Evolutionary conservation across 345 rosid genomes (phyloP).

Genomic region (Citrus glauca): DNA sequence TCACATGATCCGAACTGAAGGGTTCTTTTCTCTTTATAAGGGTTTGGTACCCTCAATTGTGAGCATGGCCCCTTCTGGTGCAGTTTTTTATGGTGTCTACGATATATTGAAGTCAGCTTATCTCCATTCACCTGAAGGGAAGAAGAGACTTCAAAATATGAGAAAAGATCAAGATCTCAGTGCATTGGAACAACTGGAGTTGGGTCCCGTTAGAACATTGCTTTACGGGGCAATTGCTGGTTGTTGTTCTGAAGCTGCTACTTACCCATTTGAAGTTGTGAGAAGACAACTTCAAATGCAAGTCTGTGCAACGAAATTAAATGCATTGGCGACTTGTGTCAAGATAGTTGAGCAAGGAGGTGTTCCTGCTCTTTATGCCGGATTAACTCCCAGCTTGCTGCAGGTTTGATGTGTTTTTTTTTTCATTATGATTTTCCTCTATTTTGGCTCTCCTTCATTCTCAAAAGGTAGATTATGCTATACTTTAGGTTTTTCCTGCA

Average conservation of each 20-base stretch:
- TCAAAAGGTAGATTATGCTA: background rate
- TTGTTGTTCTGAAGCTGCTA: conserved; percentile 87
- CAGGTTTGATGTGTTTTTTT: conserved; percentile 48
- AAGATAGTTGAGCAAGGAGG: conserved; percentile 83
- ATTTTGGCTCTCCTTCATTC: background rate
- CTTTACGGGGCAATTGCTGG: conserved; percentile 85
- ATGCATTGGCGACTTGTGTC: conserved; percentile 58
- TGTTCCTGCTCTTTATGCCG: conserved; percentile 77
- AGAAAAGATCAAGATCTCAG: conserved; percentile 61
- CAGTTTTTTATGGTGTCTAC: conserved; percentile 89
- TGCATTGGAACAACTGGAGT: conserved; percentile 70
- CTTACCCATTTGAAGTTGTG: conserved; percentile 94
- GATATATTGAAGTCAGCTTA: conserved; percentile 78
- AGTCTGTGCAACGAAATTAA: conserved; percentile 50
- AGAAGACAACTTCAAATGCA: conserved; percentile 95
- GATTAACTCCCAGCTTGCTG: conserved; percentile 80
- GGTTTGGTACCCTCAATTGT: conserved; percentile 73
- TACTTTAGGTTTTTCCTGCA: background rate
- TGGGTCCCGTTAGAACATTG: conserved; percentile 79
- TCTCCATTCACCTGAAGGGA: conserved; percentile 78
- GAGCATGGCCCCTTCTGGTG: conserved; percentile 92
- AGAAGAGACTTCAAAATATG: conserved; percentile 61
- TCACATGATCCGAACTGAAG: conserved; percentile 79
- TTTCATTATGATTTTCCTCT: background rate
- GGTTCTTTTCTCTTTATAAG: conserved; percentile 86